These are phyloP conservation scores for Penicillium subrubescens DNA, from an alignment of 495 filamentous ascomycete genomes.

Conservation along the genomic window DNA sequence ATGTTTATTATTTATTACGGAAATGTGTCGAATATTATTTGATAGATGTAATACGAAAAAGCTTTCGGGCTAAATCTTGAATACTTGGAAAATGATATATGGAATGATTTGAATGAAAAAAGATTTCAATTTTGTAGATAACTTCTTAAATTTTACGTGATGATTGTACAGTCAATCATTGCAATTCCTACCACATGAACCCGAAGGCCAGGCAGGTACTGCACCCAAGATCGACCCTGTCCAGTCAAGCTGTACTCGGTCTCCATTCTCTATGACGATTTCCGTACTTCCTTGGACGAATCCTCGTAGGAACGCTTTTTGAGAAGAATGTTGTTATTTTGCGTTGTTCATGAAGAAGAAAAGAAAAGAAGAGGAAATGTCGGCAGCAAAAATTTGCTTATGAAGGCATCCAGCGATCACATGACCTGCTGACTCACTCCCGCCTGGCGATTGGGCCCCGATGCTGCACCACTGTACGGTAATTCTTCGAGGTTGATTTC, in stretches of 20 bases:
- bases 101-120: not conserved
- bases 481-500: slow-evolving; percentile 1
- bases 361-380: slow-evolving; percentile 38
- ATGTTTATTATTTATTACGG: not conserved
- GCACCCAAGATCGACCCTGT: slow-evolving; percentile 70
- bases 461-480: not conserved
- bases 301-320: slow-evolving; percentile 65
- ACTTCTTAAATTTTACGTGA: slow-evolving; percentile 1
- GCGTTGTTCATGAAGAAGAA: slow-evolving; percentile 66
- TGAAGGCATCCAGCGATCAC: slow-evolving; percentile 14
- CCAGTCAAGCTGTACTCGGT: slow-evolving; percentile 39
- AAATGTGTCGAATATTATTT: slow-evolving; percentile 7
- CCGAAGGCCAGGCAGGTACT: slow-evolving; percentile 50
- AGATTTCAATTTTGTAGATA: not conserved
- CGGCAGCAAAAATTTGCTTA: slow-evolving; percentile 18
- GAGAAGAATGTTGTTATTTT: slow-evolving; percentile 62
- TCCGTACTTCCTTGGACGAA: slow-evolving; percentile 60
- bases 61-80: not conserved
- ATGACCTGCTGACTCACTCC: slow-evolving; percentile 16
- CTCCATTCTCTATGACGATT: slow-evolving; percentile 70
- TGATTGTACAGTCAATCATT: slow-evolving; percentile 68
- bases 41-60: slow-evolving; percentile 21
- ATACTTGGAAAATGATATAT: not conserved
- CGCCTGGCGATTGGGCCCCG: not conserved
- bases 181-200: slow-evolving; percentile 60